Percentiles rank a stretch among this genome's conserved stretches.
phyloP scores from a whole-genome alignment of 805 yeast genomes.

The Candida loeiensis region DNA sequence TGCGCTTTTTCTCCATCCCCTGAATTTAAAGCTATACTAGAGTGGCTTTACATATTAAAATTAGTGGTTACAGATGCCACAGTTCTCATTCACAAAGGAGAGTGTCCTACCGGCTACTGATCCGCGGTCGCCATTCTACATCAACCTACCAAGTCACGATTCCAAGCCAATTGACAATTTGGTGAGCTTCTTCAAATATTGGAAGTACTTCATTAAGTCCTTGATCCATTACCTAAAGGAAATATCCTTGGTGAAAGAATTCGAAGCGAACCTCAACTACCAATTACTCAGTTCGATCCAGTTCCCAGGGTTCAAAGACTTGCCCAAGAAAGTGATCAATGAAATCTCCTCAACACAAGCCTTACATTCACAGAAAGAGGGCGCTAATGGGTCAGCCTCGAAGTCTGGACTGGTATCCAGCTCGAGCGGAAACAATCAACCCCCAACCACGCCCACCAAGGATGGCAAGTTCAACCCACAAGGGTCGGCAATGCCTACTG shows the following conservation, averaged over 20 bases:
- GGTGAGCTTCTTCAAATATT: slow-evolving; percentile 36
- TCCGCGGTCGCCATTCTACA: slow-evolving; percentile 35
- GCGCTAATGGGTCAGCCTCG: not conserved
- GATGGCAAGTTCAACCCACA: not conserved
- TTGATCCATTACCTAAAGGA: slow-evolving; percentile 39
- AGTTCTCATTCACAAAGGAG: slow-evolving; percentile 11
- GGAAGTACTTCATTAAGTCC: slow-evolving; percentile 39
- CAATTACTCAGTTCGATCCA: slow-evolving; percentile 38
- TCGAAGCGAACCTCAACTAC: slow-evolving; percentile 30
- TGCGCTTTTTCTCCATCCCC: not conserved
- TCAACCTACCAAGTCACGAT: slow-evolving; percentile 37
- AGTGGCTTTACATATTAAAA: too few species aligned
- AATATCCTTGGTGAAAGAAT: slow-evolving; percentile 46
- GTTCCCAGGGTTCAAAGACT: slow-evolving; percentile 45
- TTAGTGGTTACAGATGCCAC: slow-evolving; percentile 3
- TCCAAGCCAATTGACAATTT: slow-evolving; percentile 39
- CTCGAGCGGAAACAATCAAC: not conserved
- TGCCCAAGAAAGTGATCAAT: slow-evolving; percentile 20
- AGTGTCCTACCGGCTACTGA: slow-evolving; percentile 30
- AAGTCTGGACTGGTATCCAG: not conserved
- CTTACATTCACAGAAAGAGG: not conserved
- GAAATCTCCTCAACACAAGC: slow-evolving; percentile 5
- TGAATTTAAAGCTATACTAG: slow-evolving; percentile 1
- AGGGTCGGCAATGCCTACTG: not conserved
- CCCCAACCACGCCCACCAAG: slow-evolving; percentile 10